Evolutionary conservation across 768 basidiomycete species (phyloP).

Genomic region (Tubosaeta sp.): DNA sequence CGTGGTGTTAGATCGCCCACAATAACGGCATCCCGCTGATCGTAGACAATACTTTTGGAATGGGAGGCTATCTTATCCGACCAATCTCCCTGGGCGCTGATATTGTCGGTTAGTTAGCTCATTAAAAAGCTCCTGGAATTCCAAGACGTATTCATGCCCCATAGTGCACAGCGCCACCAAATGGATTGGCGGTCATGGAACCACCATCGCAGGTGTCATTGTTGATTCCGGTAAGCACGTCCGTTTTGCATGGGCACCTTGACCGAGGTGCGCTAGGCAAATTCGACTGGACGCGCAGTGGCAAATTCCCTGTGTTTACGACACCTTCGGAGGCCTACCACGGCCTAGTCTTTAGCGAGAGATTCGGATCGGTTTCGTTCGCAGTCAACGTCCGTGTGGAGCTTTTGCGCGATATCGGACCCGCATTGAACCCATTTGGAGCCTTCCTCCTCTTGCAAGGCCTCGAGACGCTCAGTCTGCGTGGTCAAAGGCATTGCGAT

Average conservation of each 20-base stretch:
- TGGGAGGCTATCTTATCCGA: constrained; percentile 52
- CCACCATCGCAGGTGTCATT: constrained; percentile 60
- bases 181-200: constrained; percentile 69
- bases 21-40: constrained; percentile 56
- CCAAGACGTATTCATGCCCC: neutral
- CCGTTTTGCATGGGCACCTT: neutral
- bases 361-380: constrained; percentile 49
- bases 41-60: constrained; percentile 63
- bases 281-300: constrained; percentile 52
- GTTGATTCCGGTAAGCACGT: constrained; percentile 48
- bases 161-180: constrained; percentile 58
- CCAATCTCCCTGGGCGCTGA: constrained; percentile 58
- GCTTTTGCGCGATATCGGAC: constrained; percentile 50
- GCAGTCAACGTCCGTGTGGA: constrained; percentile 50
- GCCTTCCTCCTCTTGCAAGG: constrained; percentile 59
- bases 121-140: neutral
- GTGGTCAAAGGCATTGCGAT: constrained; percentile 54
- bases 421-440: constrained; percentile 50
- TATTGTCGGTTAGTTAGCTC: constrained; percentile 40
- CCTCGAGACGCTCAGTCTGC: constrained; percentile 58
- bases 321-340: constrained; percentile 56
- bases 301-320: constrained; percentile 54
- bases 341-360: constrained; percentile 46
- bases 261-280: constrained; percentile 36
- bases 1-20: constrained; percentile 48